These are phyloP conservation scores for Thecaphora thlaspeos DNA, from an alignment of 1,284 basidiomycete species.

Conservation along the genomic window DNA sequence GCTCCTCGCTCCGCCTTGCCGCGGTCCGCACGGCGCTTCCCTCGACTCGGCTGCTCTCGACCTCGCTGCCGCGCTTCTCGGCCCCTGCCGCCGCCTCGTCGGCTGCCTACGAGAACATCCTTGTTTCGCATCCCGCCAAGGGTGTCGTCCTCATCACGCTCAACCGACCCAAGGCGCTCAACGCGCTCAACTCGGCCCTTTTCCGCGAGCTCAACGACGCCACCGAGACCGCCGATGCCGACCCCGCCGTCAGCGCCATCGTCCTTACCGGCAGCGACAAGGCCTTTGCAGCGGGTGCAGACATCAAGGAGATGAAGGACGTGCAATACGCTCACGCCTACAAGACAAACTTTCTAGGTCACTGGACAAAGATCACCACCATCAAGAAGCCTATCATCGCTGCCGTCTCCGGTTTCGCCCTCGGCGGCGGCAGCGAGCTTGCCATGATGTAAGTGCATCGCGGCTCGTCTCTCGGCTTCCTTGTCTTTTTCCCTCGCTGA, in stretches of 20 bases:
- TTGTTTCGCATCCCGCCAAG: constrained; percentile 71
- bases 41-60: constrained; percentile 31
- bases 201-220: constrained; percentile 73
- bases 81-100: constrained; percentile 11
- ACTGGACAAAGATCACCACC: constrained; percentile 76
- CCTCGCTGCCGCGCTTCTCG: constrained; percentile 39
- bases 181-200: constrained; percentile 62
- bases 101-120: constrained; percentile 66
- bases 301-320: constrained; percentile 91
- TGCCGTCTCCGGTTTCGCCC: constrained; percentile 91
- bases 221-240: constrained; percentile 70
- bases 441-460: too few species aligned
- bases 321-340: constrained; percentile 85
- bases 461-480: constrained; percentile 58
- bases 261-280: constrained; percentile 90
- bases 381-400: constrained; percentile 92
- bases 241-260: constrained; percentile 66
- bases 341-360: constrained; percentile 81
- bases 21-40: constrained; percentile 17
- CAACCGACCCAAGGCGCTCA: constrained; percentile 93
- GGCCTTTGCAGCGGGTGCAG: constrained; percentile 91
- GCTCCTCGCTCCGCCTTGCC: constrained; percentile 17
- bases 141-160: constrained; percentile 84
- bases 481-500: neutral
- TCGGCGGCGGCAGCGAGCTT: constrained; percentile 94